A percentile compares a stretch with the other conserved stretches of the same genome.
These are phyloP conservation scores for Fusarium piperis DNA, from an alignment of 2,329 filamentous ascomycete genomes.

Conservation along the genomic window DNA sequence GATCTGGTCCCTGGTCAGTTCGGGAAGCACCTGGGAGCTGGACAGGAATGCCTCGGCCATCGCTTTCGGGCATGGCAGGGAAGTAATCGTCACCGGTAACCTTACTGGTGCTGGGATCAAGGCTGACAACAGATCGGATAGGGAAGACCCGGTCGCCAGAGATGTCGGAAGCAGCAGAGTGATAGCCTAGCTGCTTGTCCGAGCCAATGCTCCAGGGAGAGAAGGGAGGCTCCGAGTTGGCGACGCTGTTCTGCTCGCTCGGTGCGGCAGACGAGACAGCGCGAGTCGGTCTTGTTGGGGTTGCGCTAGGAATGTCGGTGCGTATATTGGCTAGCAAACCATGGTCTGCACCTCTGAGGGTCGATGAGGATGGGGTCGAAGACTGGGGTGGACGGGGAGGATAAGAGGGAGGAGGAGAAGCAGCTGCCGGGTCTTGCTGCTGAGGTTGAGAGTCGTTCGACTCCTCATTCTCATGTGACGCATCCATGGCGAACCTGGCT, in stretches of 20 bases:
- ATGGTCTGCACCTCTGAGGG: slow-evolving; percentile 4
- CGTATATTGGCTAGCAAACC: slow-evolving; percentile 4
- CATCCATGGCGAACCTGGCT: slow-evolving; percentile 36
- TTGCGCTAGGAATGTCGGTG: slow-evolving; percentile 3
- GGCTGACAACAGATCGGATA: slow-evolving; percentile 81
- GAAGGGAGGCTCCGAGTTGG: slow-evolving; percentile 38
- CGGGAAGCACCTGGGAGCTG: slow-evolving; percentile 44
- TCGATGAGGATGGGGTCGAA: slow-evolving; percentile 23
- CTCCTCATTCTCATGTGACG: slow-evolving; percentile 23
- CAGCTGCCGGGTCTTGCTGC: slow-evolving; percentile 1
- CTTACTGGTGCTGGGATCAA: slow-evolving; percentile 64
- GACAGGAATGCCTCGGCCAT: slow-evolving; percentile 43
- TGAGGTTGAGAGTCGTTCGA: slow-evolving; percentile 11
- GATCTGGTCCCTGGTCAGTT: slow-evolving; percentile 43
- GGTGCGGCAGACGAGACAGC: slow-evolving; percentile 23
- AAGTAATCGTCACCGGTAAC: slow-evolving; percentile 54
- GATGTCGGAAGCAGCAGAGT: slow-evolving; percentile 48
- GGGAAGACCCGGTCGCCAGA: slow-evolving; percentile 75
- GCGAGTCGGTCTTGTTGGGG: slow-evolving; percentile 19
- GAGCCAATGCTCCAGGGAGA: slow-evolving; percentile 56
- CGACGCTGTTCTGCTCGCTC: slow-evolving; percentile 32
- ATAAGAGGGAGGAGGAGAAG: neutral
- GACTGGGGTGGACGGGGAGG: slow-evolving; percentile 10
- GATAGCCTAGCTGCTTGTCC: slow-evolving; percentile 51
- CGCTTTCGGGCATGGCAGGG: slow-evolving; percentile 46